A percentile compares a stretch with the other conserved stretches of the same genome.
phyloP scores from a whole-genome alignment of 768 basidiomycete genomes.

The Tylopilus plumbeoviolaceoides region DNA sequence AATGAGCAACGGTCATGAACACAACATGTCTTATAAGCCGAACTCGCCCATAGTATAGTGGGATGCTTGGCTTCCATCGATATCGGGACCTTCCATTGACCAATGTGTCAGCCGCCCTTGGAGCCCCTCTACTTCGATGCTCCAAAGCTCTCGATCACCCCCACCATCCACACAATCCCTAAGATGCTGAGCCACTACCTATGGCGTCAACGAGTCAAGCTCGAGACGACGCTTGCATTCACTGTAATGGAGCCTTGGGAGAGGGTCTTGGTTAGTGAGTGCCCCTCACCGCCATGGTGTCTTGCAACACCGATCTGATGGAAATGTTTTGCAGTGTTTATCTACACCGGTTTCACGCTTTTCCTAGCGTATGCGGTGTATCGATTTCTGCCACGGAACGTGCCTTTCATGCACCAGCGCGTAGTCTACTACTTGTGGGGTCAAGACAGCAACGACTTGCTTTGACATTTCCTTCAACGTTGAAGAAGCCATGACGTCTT shows the following conservation, averaged over 20 bases:
- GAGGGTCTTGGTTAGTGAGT: slow-evolving; percentile 54
- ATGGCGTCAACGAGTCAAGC: slow-evolving; percentile 29
- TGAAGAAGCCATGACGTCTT: slow-evolving; percentile 27
- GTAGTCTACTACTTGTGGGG: slow-evolving; percentile 64
- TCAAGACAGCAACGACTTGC: slow-evolving; percentile 38
- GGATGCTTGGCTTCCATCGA: too few species aligned
- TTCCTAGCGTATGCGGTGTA: slow-evolving; percentile 49
- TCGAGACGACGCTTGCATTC: slow-evolving; percentile 56
- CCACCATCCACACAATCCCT: slow-evolving; percentile 5
- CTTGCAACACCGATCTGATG: background rate
- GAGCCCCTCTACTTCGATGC: background rate
- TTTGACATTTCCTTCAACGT: slow-evolving; percentile 22
- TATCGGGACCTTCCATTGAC: background rate
- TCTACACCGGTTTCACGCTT: slow-evolving; percentile 38
- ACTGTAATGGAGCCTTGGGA: slow-evolving; percentile 73
- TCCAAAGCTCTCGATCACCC: background rate
- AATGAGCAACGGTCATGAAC: too few species aligned
- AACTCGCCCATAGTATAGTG: too few species aligned
- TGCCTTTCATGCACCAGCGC: slow-evolving; percentile 50
- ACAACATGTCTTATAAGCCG: too few species aligned
- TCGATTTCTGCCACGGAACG: slow-evolving; percentile 56
- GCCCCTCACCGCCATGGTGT: background rate
- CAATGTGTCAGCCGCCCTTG: background rate
- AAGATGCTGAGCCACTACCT: slow-evolving; percentile 30
- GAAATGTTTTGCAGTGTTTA: slow-evolving; percentile 33